phyloP scores from a whole-genome alignment of 345 rosid species.

The Murraya paniculata region DNA sequence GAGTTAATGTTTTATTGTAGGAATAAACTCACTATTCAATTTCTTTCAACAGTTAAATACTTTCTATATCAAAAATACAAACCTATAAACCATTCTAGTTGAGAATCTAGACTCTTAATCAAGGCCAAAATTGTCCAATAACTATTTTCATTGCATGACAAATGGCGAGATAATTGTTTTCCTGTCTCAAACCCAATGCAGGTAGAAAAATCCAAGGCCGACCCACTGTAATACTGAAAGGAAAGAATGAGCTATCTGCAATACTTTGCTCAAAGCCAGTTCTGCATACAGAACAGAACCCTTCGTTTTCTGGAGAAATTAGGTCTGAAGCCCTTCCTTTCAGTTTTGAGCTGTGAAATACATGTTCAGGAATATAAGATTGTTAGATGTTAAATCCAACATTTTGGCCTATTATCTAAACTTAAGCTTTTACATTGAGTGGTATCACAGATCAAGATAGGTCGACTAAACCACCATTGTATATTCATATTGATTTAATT shows the following conservation, averaged over 20 bases:
- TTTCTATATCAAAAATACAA: not conserved
- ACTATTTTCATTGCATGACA: not conserved
- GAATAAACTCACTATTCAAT: not conserved
- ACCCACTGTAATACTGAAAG: not conserved
- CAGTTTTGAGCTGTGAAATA: not conserved
- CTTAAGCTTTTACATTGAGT: not conserved
- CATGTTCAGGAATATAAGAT: not conserved
- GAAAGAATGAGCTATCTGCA: not conserved
- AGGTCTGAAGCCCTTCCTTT: not conserved
- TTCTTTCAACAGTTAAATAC: not conserved
- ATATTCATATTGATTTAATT: not conserved
- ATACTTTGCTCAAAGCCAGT: not conserved
- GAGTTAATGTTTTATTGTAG: not conserved
- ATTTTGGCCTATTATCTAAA: not conserved
- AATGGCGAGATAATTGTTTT: not conserved
- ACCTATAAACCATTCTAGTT: not conserved
- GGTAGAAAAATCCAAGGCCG: slow-evolving; percentile 1
- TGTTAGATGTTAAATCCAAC: not conserved
- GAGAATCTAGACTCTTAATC: not conserved
- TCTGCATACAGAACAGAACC: not conserved
- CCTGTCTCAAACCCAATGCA: not conserved
- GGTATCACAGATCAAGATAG: not conserved
- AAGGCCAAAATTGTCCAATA: not conserved
- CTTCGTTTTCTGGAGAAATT: not conserved
- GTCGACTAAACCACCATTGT: not conserved